Evolutionary conservation across 768 basidiomycete genomes (phyloP).

Genomic region (Heimioporus sp.): DNA sequence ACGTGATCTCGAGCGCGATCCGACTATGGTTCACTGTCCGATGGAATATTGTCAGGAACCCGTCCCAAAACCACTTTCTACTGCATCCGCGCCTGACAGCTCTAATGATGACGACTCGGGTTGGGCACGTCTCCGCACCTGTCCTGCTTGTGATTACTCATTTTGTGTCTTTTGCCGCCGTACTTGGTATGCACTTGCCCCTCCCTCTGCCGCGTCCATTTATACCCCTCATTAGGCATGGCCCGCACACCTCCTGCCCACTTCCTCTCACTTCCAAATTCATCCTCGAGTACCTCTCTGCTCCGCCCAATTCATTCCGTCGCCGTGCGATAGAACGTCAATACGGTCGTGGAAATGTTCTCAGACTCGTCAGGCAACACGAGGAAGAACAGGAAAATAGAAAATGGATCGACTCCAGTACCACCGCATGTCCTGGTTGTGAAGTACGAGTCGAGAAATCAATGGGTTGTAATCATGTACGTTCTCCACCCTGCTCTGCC

Average conservation of each 20-base stretch:
- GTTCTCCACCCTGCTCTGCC: constrained; percentile 21
- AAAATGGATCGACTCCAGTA: constrained; percentile 67
- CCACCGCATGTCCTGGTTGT: constrained; percentile 76
- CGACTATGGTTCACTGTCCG: constrained; percentile 78
- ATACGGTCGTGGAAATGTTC: constrained; percentile 62
- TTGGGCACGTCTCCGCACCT: constrained; percentile 73
- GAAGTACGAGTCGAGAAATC: constrained; percentile 70
- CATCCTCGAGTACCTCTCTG: constrained; percentile 63
- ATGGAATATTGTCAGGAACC: constrained; percentile 78
- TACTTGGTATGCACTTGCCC: constrained; percentile 56
- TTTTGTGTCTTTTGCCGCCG: constrained; percentile 84
- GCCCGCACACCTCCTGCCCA: constrained; percentile 68
- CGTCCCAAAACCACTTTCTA: constrained; percentile 54
- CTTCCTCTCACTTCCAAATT: constrained; percentile 65
- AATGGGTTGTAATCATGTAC: constrained; percentile 85
- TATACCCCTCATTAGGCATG: constrained; percentile 60
- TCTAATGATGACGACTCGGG: constrained; percentile 52
- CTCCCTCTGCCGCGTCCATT: constrained; percentile 1
- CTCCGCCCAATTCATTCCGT: constrained; percentile 48
- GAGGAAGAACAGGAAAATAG: constrained; percentile 75
- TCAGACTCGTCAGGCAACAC: constrained; percentile 57
- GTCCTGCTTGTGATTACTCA: constrained; percentile 66
- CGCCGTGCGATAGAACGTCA: constrained; percentile 55
- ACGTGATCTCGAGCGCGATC: constrained; percentile 72
- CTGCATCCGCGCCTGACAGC: constrained; percentile 8